Conservation (phyloP, 495 filamentous ascomycete species). For the Trichoderma virens region DNA sequence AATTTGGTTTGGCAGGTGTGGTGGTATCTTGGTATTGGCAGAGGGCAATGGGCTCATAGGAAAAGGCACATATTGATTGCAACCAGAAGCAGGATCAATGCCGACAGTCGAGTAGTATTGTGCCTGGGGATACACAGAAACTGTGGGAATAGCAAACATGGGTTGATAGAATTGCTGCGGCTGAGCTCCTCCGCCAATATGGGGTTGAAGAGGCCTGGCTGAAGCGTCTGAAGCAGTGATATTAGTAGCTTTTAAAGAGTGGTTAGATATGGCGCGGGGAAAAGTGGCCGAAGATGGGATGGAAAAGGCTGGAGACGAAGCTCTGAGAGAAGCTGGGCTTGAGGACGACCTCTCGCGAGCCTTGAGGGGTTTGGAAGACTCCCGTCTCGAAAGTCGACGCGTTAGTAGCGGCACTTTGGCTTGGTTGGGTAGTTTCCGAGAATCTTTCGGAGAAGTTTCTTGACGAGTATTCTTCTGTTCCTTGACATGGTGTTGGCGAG, state of each 20-base stretch:
- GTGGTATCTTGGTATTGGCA: neutral
- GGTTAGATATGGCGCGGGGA: neutral
- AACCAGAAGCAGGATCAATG: neutral
- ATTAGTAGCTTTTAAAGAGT: neutral
- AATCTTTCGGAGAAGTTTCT: neutral
- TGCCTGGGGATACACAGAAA: neutral
- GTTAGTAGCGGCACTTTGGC: neutral
- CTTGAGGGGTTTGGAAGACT: neutral
- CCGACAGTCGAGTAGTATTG: neutral
- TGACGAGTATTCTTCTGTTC: neutral
- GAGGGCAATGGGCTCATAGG: neutral
- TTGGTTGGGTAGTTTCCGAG: neutral
- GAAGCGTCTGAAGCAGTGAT: neutral
- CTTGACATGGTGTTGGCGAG: neutral
- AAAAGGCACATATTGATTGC: neutral
- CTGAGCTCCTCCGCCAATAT: neutral
- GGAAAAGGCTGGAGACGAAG: neutral
- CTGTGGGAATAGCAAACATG: neutral
- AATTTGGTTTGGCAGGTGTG: neutral
- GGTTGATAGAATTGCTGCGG: neutral
- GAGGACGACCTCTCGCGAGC: neutral
- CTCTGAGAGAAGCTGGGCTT: neutral
- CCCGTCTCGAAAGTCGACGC: neutral
- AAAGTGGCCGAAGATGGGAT: slow-evolving; percentile 5
- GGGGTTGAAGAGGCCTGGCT: neutral